A percentile compares a stretch with the other conserved stretches of the same genome.
Evolutionary conservation across 352 stramenopile species (phyloP).

Genomic region (Phytopythium montanum): DNA sequence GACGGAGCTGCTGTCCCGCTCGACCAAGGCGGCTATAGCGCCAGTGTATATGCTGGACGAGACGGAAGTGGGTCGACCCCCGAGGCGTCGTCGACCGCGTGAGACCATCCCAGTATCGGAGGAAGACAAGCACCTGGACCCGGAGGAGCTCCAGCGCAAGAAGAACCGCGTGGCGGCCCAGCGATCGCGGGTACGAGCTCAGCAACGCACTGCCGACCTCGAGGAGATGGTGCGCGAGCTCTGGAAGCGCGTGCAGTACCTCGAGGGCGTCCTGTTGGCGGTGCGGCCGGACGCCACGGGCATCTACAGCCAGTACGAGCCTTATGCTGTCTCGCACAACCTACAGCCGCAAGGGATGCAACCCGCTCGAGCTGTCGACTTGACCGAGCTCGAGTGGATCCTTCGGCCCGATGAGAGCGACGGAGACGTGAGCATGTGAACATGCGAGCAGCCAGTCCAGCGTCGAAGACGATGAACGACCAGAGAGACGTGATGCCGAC

Average conservation of each 20-base stretch:
- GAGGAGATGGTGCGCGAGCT: slow-evolving; percentile 52
- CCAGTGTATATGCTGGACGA: not conserved
- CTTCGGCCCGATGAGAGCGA: slow-evolving; percentile 16
- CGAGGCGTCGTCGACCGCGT: slow-evolving; percentile 31
- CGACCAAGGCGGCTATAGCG: not conserved
- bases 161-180: slow-evolving; percentile 71
- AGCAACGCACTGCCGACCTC: slow-evolving; percentile 46
- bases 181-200: slow-evolving; percentile 44
- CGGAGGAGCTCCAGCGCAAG: slow-evolving; percentile 54
- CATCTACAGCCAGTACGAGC: slow-evolving; percentile 44
- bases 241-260: slow-evolving; percentile 54
- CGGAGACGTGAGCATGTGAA: slow-evolving; percentile 1
- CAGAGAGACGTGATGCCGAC: not conserved
- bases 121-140: slow-evolving; percentile 34
- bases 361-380: slow-evolving; percentile 12
- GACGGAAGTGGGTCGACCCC: slow-evolving; percentile 18
- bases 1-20: slow-evolving; percentile 6
- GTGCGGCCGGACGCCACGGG: slow-evolving; percentile 29
- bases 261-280: slow-evolving; percentile 40
- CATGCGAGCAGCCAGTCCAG: too few species aligned
- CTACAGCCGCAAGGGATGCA: slow-evolving; percentile 21
- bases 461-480: not conserved
- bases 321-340: slow-evolving; percentile 33
- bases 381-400: slow-evolving; percentile 31
- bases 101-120: slow-evolving; percentile 48